Percentiles rank a stretch among this genome's conserved stretches.
Conservation (phyloP, 2,329 filamentous ascomycete species). For the Colletotrichum orchidophilum region DNA sequence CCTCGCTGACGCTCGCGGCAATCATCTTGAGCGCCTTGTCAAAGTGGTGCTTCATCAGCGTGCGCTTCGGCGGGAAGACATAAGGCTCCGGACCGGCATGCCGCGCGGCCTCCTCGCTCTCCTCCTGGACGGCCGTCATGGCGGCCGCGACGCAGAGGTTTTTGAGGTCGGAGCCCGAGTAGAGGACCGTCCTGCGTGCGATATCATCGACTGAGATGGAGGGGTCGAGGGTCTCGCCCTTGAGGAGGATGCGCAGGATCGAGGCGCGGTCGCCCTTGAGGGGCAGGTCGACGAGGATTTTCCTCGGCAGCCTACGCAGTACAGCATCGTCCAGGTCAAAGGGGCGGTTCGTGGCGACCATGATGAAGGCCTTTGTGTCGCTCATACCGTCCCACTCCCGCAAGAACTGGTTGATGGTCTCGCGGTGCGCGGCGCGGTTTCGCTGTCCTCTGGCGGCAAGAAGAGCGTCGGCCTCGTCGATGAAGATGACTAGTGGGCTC, state of each 20-base stretch:
- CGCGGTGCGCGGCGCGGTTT: constrained; percentile 78
- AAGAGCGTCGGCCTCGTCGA: constrained; percentile 95
- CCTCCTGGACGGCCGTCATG: constrained; percentile 81
- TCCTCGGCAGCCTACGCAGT: constrained; percentile 77
- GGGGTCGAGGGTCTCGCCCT: constrained; percentile 70
- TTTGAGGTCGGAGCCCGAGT: constrained; percentile 86
- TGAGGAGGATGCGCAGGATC: constrained; percentile 77
- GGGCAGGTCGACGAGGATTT: constrained; percentile 79
- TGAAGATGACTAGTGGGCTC: constrained; percentile 91
- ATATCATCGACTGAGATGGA: constrained; percentile 70
- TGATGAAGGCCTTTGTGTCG: constrained; percentile 88
- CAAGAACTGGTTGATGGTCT: constrained; percentile 96
- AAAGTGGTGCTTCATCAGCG: constrained; percentile 77
- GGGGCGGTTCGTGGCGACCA: constrained; percentile 96
- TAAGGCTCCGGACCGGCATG: constrained; percentile 55
- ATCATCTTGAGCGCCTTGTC: constrained; percentile 88
- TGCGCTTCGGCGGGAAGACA: constrained; percentile 74
- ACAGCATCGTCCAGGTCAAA: constrained; percentile 94
- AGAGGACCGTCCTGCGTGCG: constrained; percentile 75
- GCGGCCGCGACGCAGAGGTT: constrained; percentile 84
- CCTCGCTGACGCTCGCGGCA: constrained; percentile 89
- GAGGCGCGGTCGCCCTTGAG: constrained; percentile 71
- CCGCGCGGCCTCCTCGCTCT: constrained; percentile 56
- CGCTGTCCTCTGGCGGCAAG: constrained; percentile 79
- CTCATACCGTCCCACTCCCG: constrained; percentile 95